Conservation (phyloP, 1,284 basidiomycete species). For the Melampsora americana region DNA sequence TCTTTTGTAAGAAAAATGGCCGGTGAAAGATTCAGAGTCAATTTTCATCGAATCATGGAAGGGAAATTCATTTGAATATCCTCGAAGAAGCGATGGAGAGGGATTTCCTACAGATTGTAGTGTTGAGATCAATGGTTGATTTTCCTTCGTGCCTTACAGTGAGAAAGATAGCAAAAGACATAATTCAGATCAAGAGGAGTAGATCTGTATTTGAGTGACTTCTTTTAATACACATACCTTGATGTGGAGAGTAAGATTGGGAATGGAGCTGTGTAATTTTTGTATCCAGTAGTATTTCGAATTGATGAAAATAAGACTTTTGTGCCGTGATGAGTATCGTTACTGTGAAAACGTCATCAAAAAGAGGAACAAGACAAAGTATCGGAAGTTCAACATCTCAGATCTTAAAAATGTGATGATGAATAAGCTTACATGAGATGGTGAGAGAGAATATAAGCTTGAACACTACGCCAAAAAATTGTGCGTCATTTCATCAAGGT, state of each 20-base stretch:
- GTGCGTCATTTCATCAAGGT: no score
- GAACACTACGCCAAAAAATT: background rate
- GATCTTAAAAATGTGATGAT: background rate
- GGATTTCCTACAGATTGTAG: background rate
- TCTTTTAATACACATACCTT: background rate
- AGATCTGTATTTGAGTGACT: no score
- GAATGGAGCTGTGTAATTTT: slow-evolving; percentile 25
- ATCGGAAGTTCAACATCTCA: background rate
- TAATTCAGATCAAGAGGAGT: no score
- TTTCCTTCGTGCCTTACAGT: background rate
- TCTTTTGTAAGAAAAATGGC: slow-evolving; percentile 24
- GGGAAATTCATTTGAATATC: background rate
- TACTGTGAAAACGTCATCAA: slow-evolving; percentile 3
- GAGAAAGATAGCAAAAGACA: no score
- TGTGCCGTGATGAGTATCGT: slow-evolving; percentile 25
- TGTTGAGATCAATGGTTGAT: background rate
- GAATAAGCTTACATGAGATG: slow-evolving; percentile 16
- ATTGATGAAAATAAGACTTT: slow-evolving; percentile 35
- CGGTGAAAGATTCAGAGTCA: no score
- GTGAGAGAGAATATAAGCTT: slow-evolving; percentile 30
- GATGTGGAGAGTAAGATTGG: slow-evolving; percentile 35
- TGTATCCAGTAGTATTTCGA: slow-evolving; percentile 27
- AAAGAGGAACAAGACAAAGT: background rate
- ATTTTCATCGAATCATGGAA: no score
- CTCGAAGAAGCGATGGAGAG: background rate